Percentiles rank a stretch among this genome's conserved stretches.
Evolutionary conservation across 2,329 filamentous ascomycete genomes (phyloP).

Genomic region (Alternaria gaisen): DNA sequence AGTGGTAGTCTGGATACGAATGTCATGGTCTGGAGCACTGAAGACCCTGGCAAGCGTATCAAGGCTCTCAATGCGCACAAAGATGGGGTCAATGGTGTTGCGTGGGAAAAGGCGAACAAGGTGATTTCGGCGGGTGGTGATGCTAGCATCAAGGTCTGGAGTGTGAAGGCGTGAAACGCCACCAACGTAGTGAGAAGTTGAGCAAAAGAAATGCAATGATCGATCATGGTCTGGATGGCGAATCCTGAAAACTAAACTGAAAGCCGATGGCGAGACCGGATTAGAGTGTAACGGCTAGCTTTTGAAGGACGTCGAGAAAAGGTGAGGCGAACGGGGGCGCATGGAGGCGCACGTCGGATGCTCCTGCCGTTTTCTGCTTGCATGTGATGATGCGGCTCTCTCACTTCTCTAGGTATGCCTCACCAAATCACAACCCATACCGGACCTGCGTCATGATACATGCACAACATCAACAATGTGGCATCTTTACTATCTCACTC

Average conservation of each 20-base stretch:
- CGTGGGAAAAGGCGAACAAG: slow-evolving; percentile 73
- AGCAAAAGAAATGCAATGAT: background rate
- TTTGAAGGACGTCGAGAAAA: background rate
- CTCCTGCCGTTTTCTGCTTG: slow-evolving; percentile 6
- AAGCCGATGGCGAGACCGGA: too few relatives aligned
- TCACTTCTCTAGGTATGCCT: background rate
- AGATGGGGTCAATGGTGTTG: slow-evolving; percentile 89
- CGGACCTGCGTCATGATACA: background rate
- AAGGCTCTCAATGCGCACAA: slow-evolving; percentile 92
- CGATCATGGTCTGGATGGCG: background rate
- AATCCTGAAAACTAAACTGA: background rate
- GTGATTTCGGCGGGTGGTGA: slow-evolving; percentile 85
- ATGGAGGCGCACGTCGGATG: slow-evolving; percentile 6
- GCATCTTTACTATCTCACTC: background rate
- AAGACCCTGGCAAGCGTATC: slow-evolving; percentile 82
- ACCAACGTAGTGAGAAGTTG: background rate
- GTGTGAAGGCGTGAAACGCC: slow-evolving; percentile 33
- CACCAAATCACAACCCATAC: background rate
- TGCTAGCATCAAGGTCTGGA: slow-evolving; percentile 91
- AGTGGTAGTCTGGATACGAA: slow-evolving; percentile 92
- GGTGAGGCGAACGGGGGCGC: slow-evolving; percentile 20
- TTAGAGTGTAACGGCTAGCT: background rate
- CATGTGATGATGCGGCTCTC: slow-evolving; percentile 7
- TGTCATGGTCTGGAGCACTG: slow-evolving; percentile 88
- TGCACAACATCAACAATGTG: background rate